Evolutionary conservation across 805 yeast species (phyloP), one percentile per base, ranked within the genome.

Genomic region (Myxozyma udenii): DNA sequence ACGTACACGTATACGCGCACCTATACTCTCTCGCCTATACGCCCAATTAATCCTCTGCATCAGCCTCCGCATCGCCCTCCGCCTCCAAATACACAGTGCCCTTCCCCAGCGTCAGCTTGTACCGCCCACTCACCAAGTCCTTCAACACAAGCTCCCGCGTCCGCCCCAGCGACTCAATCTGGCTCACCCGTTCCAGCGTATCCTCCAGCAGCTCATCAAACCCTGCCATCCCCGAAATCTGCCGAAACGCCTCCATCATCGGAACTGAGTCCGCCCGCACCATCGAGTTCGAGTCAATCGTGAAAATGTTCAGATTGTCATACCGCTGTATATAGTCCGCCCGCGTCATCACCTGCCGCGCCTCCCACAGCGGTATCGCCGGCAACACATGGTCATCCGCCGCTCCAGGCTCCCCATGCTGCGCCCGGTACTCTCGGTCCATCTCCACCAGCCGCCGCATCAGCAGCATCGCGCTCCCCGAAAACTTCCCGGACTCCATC

Each of bases 181-280:
- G 91, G 2, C 78, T 75, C 2, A 87, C 85, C 44, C 95, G 71
- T 46, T 81, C 79, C 7, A 79, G 68, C 0, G 91, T 83, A 45
- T 83, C 85, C 16, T 77, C 75, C 25, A 87, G 68, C 21, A 86
- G 68, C 51, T 81, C 77, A 41, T 84, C 82, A 58, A 87, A 87
- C 6, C 84, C 85, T 0, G 87, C 85, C 67, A 79, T 81, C 2
- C 78, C 70, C 1, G 83, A 83, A 46, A 87, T 84, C 64, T 87
- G 95, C 53, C 85, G 79, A 65, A 87, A 87, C 3, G 91, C 95
- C 60, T 90, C 76, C 95, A 87, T 85, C 95, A 87, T 86, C 1
- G 91, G 90, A 2, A 85, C 84, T 6, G 87, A 81, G 65, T 87
- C 95, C 0, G 95, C 91, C 32, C 85, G 71, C 2, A 87, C 95